Percentiles rank a stretch among this genome's conserved stretches.
Conservation (phyloP, 805 yeast species). For the Zygosaccharomyces lentus region DNA sequence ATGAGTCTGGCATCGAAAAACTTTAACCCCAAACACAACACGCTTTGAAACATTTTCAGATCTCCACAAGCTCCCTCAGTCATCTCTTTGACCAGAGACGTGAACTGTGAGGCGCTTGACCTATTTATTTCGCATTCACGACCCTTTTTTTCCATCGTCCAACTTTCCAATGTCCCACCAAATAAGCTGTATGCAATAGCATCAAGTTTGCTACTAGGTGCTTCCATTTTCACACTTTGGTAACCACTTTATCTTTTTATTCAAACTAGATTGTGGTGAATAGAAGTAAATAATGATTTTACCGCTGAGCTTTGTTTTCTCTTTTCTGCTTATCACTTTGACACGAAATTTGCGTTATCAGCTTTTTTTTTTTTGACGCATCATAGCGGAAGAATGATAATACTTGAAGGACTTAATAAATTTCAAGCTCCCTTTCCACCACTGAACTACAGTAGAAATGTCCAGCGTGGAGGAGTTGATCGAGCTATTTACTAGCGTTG, state of each 20-base stretch:
- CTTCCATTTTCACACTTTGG: background rate
- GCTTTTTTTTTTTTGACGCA: background rate
- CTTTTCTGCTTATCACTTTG: background rate
- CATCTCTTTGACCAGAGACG: slow-evolving; percentile 2
- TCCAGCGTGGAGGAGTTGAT: slow-evolving; percentile 38
- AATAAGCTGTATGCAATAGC: background rate
- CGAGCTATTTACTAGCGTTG: slow-evolving; percentile 40
- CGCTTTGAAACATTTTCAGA: slow-evolving; percentile 2
- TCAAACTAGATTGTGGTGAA: background rate
- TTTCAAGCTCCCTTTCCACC: background rate
- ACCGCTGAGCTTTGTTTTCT: slow-evolving; percentile 12
- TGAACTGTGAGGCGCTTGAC: slow-evolving; percentile 4
- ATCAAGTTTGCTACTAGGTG: background rate
- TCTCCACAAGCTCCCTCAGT: background rate
- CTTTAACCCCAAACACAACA: slow-evolving; percentile 5
- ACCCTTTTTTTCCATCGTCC: background rate
- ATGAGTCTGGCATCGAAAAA: slow-evolving; percentile 9
- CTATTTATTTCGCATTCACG: slow-evolving; percentile 2
- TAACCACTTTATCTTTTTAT: background rate
- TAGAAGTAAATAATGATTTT: slow-evolving; percentile 1
- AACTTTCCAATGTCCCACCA: slow-evolving; percentile 4
- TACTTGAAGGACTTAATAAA: background rate
- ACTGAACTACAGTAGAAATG: slow-evolving; percentile 10
- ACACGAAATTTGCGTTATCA: background rate
- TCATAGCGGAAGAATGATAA: background rate